Evolutionary conservation across 2,329 filamentous ascomycete genomes (phyloP).

Genomic region (Rhexocercosporidium sp.): DNA sequence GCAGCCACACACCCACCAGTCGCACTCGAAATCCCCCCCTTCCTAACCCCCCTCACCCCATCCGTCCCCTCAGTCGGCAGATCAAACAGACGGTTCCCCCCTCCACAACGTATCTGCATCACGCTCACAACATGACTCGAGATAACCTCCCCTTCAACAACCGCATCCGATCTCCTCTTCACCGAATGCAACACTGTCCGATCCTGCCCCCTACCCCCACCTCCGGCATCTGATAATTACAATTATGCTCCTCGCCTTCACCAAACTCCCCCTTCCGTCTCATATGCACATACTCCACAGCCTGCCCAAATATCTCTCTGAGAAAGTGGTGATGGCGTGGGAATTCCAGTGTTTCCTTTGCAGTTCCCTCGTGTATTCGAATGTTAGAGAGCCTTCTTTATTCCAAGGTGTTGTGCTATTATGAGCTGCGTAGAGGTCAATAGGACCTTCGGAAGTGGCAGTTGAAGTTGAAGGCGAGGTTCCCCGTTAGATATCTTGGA

Average conservation of each 20-base stretch:
- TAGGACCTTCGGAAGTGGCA: neutral
- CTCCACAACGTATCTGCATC: neutral
- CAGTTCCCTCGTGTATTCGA: neutral
- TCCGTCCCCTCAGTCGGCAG: slow-evolving; percentile 10
- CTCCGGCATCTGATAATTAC: neutral
- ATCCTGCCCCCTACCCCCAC: neutral
- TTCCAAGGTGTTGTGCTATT: neutral
- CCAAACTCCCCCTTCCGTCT: neutral
- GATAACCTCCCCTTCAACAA: slow-evolving; percentile 3
- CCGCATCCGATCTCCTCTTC: slow-evolving; percentile 6
- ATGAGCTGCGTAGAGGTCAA: neutral
- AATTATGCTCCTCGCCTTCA: neutral
- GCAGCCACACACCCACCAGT: slow-evolving; percentile 16
- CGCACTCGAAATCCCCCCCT: slow-evolving; percentile 15
- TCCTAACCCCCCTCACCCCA: slow-evolving; percentile 8
- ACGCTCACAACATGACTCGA: neutral
- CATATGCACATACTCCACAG: neutral
- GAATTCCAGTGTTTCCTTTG: neutral
- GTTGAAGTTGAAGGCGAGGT: neutral
- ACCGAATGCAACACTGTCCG: neutral
- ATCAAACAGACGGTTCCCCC: slow-evolving; percentile 15
- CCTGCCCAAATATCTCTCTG: neutral
- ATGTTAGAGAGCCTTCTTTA: neutral
- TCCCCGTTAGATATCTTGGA: neutral
- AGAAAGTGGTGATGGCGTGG: neutral